Conservation (phyloP, 176 grass and related monocot genomes). For the Aegilops sharonensis region DNA sequence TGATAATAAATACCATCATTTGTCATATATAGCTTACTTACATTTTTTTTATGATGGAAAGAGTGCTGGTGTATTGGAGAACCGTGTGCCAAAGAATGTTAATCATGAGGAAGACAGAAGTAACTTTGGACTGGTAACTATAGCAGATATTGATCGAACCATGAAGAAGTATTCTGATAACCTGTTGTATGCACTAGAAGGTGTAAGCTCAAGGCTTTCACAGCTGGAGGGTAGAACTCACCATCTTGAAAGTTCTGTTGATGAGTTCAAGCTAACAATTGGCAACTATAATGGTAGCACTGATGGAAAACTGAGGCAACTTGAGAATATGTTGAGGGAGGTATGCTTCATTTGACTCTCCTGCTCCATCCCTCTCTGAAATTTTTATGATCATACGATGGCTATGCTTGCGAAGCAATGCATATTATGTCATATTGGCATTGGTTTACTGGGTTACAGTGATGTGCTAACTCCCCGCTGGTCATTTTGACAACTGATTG, state of each 20-base stretch:
- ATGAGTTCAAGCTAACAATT: slow-evolving; percentile 67
- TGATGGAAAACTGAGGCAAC: slow-evolving; percentile 82
- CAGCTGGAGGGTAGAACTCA: slow-evolving; percentile 72
- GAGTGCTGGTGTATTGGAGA: slow-evolving; percentile 63
- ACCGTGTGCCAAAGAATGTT: slow-evolving; percentile 54
- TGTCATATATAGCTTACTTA: not conserved
- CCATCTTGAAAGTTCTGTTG: slow-evolving; percentile 71
- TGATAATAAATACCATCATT: not conserved
- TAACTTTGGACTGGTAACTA: slow-evolving; percentile 36
- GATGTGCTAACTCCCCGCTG: not conserved
- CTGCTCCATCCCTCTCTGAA: not conserved
- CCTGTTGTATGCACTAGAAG: slow-evolving; percentile 77
- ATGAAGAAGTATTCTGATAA: slow-evolving; percentile 88
- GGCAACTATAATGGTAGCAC: slow-evolving; percentile 72
- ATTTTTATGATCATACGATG: not conserved
- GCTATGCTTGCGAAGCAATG: not conserved
- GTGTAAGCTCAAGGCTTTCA: slow-evolving; percentile 65
- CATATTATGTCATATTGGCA: slow-evolving; percentile 2
- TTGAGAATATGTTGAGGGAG: slow-evolving; percentile 93
- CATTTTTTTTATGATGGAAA: slow-evolving; percentile 26
- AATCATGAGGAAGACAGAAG: slow-evolving; percentile 58
- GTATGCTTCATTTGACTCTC: slow-evolving; percentile 30
- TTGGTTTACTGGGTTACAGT: not conserved
- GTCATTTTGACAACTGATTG: not conserved
- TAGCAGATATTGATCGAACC: slow-evolving; percentile 74